These are phyloP conservation scores for Gillenia trifoliata DNA, from an alignment of 306 rosid genomes.

Conservation along the genomic window DNA sequence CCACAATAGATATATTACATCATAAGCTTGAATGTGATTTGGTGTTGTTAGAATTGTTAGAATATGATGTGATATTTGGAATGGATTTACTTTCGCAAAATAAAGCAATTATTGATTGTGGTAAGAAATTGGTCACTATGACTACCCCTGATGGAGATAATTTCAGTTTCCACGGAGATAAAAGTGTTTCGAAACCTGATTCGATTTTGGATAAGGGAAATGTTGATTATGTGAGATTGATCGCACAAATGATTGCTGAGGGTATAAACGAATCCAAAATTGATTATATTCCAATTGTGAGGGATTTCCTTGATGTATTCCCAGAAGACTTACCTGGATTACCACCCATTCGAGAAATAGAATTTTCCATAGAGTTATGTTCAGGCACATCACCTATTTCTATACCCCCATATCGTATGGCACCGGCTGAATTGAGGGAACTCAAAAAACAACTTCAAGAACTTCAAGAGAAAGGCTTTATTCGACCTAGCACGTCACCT, in stretches of 20 bases:
- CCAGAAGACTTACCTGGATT: neutral
- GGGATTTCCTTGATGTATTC: neutral
- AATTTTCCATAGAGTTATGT: neutral
- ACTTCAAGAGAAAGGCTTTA: neutral
- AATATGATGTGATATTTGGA: no score
- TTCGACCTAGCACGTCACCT: neutral
- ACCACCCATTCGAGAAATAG: neutral
- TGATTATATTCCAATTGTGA: neutral
- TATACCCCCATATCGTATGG: neutral
- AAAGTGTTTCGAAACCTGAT: neutral
- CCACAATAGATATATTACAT: no score
- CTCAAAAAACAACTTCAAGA: no score
- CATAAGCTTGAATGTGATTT: no score
- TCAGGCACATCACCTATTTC: neutral
- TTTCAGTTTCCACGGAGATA: neutral
- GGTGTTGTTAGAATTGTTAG: no score
- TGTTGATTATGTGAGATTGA: neutral
- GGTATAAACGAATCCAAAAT: no score
- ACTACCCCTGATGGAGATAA: no score
- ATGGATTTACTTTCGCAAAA: no score
- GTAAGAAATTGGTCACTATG: no score
- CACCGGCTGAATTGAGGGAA: no score
- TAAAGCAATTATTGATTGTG: no score
- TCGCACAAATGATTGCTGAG: neutral
- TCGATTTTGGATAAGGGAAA: neutral